These are phyloP conservation scores for Suillus ampliporus DNA, from an alignment of 768 basidiomycete genomes.

Conservation along the genomic window DNA sequence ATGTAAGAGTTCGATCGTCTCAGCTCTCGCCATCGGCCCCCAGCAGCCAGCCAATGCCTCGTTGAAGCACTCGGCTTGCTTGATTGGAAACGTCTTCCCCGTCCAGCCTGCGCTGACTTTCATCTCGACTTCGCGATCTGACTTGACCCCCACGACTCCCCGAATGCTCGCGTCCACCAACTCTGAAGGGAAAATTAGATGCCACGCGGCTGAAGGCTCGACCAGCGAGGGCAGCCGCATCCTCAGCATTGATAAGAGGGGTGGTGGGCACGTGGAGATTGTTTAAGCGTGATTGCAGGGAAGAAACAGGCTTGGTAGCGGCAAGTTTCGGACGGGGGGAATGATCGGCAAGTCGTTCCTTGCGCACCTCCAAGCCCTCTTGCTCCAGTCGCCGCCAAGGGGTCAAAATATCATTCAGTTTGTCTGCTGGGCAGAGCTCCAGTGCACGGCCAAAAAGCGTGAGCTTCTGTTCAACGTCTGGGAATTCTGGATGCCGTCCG, in stretches of 20 bases:
- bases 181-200: conserved; percentile 75
- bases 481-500: conserved; percentile 80
- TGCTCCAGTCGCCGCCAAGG: conserved; percentile 80
- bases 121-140: conserved; percentile 44
- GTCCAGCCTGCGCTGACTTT: conserved; percentile 48
- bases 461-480: conserved; percentile 69
- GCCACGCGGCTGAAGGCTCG: conserved; percentile 80
- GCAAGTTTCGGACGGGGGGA: conserved; percentile 24
- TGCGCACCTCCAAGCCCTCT: conserved; percentile 60
- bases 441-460: conserved; percentile 79
- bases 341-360: conserved; percentile 43
- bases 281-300: conserved; percentile 66
- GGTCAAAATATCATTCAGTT: conserved; percentile 75
- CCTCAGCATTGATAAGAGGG: conserved; percentile 72
- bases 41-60: conserved; percentile 95
- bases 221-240: conserved; percentile 80
- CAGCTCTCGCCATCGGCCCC: conserved; percentile 70
- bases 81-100: conserved; percentile 72
- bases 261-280: conserved; percentile 73
- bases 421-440: conserved; percentile 84
- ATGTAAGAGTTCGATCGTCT: conserved; percentile 8
- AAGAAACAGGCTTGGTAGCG: conserved; percentile 48
- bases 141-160: conserved; percentile 23
- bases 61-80: conserved; percentile 79
- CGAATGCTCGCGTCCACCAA: conserved; percentile 45